A percentile compares a stretch with the other conserved stretches of the same genome.
Conservation (phyloP, 225 moss, liverwort and hornwort species). For the Sphagnum tenellum region DNA sequence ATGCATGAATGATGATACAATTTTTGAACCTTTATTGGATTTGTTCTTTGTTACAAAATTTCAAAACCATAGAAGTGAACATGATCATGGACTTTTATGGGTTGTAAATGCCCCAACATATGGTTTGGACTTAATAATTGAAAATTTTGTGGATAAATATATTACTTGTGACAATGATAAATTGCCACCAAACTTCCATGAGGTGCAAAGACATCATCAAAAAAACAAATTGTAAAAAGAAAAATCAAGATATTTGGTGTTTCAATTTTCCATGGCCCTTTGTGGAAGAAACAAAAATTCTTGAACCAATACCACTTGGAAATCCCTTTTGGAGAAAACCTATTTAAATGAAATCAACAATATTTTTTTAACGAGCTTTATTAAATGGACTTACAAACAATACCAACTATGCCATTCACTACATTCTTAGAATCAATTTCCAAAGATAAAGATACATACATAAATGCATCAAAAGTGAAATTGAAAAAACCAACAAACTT, state of each 20-base stretch:
- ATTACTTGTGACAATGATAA: background rate
- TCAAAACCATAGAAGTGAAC: background rate
- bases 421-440: background rate
- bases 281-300: background rate
- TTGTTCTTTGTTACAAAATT: background rate
- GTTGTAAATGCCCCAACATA: background rate
- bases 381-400: background rate
- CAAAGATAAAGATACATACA: background rate
- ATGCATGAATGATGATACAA: background rate
- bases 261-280: background rate
- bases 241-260: background rate
- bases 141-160: background rate
- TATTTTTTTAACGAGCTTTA: background rate
- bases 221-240: background rate
- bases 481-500: background rate
- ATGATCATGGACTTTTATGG: background rate
- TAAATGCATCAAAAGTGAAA: background rate
- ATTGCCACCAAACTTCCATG: background rate
- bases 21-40: background rate
- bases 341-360: background rate
- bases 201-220: background rate
- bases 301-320: background rate
- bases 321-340: background rate
- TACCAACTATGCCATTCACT: background rate
- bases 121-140: background rate